Evolutionary conservation across 331 rosid species (phyloP), one percentile per base, ranked within the genome.

Genomic region (Dryas integrifolia): DNA sequence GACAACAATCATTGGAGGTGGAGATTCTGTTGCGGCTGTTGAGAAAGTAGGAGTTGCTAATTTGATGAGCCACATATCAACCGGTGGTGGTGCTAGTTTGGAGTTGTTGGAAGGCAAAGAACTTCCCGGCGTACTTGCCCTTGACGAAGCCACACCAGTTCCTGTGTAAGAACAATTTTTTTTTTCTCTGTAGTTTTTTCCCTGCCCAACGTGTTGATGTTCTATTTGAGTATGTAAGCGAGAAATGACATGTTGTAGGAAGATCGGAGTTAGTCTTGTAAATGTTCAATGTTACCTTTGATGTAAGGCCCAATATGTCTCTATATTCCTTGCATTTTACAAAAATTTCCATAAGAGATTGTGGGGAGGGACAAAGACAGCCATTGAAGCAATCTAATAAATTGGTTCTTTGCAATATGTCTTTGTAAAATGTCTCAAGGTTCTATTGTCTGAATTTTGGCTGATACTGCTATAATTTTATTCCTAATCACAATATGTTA

Each of bases 21-120:
- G 99, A 86, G 99, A 95, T 53, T 95, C 99, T 12, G 99, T 95
- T 60, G 98, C 99, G 0, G 99, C 99, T 0, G 99, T 95, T 76
- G 99, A 95, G 92, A 95, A 95, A 81, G 98, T 95, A 12, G 99
- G 99, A 83, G 96, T 95, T 39, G 99, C 99, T 3, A 61, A 9
- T 38, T 88, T 89, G 81, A 95, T 95, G 99, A 95, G 99, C 87
- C 99, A 95, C 92, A 95, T 95, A 47, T 95, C 99, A 44, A 95
- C 99, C 0, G 99, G 99, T 38, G 99, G 99, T 71, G 99, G 99
- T 82, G 99, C 99, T 43, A 95, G 99, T 80, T 87, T 95, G 88
- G 99, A 95, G 88, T 59, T 95, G 79, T 80, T 95, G 93, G 99
- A 95, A 87, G 99, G 99, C 84, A 95, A 95, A 85, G 83, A 86